A percentile compares a stretch with the other conserved stretches of the same genome.
phyloP scores from a whole-genome alignment of 164 flowering plant genomes.

The Piper longum region DNA sequence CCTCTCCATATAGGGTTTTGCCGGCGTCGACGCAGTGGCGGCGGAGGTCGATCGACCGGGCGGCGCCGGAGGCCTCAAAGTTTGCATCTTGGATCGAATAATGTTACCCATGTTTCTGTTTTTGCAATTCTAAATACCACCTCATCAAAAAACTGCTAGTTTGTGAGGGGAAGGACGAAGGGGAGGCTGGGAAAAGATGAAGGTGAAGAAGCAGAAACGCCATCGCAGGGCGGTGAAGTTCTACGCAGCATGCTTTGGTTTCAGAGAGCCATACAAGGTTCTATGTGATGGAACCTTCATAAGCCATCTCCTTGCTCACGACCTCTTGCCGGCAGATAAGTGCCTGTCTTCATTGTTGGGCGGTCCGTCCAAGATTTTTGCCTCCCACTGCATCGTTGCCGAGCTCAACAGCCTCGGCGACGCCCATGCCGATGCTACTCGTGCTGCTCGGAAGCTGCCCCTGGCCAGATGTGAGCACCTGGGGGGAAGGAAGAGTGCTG shows the following conservation, averaged over 20 bases:
- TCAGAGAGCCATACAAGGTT: slow-evolving; percentile 66
- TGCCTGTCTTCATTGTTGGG: slow-evolving; percentile 40
- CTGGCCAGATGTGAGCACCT: slow-evolving; percentile 59
- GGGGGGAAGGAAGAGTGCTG: slow-evolving; percentile 47
- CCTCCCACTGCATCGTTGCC: slow-evolving; percentile 59
- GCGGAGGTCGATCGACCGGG: no score
- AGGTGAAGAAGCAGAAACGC: slow-evolving; percentile 53
- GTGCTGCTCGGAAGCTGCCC: slow-evolving; percentile 36
- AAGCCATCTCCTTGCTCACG: slow-evolving; percentile 38
- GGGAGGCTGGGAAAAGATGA: slow-evolving; percentile 30
- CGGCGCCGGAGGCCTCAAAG: no score
- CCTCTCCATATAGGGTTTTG: no score
- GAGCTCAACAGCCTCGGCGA: slow-evolving; percentile 61
- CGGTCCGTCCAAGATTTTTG: slow-evolving; percentile 49
- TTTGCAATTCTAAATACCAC: no score
- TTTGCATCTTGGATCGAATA: no score
- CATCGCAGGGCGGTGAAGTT: slow-evolving; percentile 51
- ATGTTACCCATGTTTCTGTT: no score
- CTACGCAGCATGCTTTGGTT: slow-evolving; percentile 60
- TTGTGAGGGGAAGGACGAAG: neutral
- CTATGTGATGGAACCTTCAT: slow-evolving; percentile 84
- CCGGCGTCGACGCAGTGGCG: no score
- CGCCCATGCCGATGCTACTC: slow-evolving; percentile 28
- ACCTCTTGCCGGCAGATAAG: neutral
- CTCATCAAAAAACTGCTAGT: no score